Evolutionary conservation across 257 asterid species (phyloP), one percentile per base, ranked within the genome.

Genomic region (Knoxia roxburghii): DNA sequence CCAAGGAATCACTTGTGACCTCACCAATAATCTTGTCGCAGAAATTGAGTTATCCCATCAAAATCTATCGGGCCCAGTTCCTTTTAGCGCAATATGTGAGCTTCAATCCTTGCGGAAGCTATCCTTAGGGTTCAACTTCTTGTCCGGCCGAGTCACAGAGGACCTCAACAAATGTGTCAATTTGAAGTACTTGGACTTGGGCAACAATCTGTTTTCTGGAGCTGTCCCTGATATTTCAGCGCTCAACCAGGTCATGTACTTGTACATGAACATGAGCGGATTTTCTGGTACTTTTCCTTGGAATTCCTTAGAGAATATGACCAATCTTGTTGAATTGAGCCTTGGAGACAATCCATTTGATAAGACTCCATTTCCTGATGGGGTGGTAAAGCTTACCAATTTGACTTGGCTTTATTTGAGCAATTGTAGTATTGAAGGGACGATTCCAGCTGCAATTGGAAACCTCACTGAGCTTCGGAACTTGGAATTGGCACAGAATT

Each of bases 271-370:
- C 46, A 20, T 3, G 35, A 93, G 95, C 55, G 88, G 96, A 4
- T 83, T 93, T 62, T 69, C 95, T 0, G 99, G 97, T 1, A 26
- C 7, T 41, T 90, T 90, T 50, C 99, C 94, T 0, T 90, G 96
- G 96, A 69, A 61, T 12, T 86, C 95, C 30, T 68, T 93, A 3
- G 40, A 27, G 5, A 83, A 74, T 40, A 81, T 81, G 91, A 73
- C 75, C 0, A 67, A 76, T 53, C 80, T 93, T 29, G 75, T 59
- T 21, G 90, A 68, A 0, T 60, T 93, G 59, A 86, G 97, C 66
- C 68, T 88, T 6, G 99, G 99, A 2, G 97, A 90, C 63, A 93
- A 90, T 68, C 30, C 51, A 0, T 88, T 93, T 51, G 82, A 85
- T 39, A 64, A 26, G 2, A 61, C 85, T 6, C 77, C 72, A 9